A percentile compares a stretch with the other conserved stretches of the same genome.
These are phyloP conservation scores for Paraphoma sp. DNA, from an alignment of 2,329 filamentous ascomycete species.

Conservation along the genomic window DNA sequence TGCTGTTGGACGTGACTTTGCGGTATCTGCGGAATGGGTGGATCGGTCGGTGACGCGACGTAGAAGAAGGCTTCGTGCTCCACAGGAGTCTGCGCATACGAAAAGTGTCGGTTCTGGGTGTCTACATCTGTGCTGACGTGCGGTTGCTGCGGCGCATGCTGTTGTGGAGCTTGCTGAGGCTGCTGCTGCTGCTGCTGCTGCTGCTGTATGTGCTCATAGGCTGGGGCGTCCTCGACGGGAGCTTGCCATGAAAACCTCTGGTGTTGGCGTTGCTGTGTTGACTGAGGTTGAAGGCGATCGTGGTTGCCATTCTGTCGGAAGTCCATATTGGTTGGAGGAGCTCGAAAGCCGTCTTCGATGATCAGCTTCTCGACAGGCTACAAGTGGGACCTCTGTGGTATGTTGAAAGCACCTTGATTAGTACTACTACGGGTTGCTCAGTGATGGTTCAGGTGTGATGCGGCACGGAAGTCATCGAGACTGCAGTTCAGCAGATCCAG, in stretches of 20 bases:
- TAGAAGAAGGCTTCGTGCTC: slow-evolving; percentile 39
- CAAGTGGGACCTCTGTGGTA: too few species aligned
- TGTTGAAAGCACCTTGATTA: not conserved
- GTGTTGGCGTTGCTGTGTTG: slow-evolving; percentile 19
- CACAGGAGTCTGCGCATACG: slow-evolving; percentile 45
- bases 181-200: slow-evolving; percentile 14
- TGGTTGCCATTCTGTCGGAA: slow-evolving; percentile 24
- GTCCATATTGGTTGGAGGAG: slow-evolving; percentile 25
- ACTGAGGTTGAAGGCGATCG: slow-evolving; percentile 22
- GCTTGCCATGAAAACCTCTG: slow-evolving; percentile 47
- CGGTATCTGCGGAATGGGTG: slow-evolving; percentile 29
- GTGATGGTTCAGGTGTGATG: too few species aligned
- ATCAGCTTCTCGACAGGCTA: not conserved
- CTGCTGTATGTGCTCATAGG: slow-evolving; percentile 20
- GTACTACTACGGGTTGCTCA: not conserved
- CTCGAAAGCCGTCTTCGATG: not conserved
- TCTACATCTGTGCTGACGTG: slow-evolving; percentile 22
- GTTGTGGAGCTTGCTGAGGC: slow-evolving; percentile 8
- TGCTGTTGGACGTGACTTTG: slow-evolving; percentile 27
- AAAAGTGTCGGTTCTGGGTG: slow-evolving; percentile 38
- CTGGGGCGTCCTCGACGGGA: slow-evolving; percentile 23
- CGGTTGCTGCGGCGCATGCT: slow-evolving; percentile 15
- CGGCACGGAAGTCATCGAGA: not conserved
- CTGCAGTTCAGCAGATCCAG: slow-evolving; percentile 1
- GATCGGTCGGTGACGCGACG: slow-evolving; percentile 31